Evolutionary conservation across 2,329 filamentous ascomycete genomes (phyloP).

Genomic region (Orbilia javanica): DNA sequence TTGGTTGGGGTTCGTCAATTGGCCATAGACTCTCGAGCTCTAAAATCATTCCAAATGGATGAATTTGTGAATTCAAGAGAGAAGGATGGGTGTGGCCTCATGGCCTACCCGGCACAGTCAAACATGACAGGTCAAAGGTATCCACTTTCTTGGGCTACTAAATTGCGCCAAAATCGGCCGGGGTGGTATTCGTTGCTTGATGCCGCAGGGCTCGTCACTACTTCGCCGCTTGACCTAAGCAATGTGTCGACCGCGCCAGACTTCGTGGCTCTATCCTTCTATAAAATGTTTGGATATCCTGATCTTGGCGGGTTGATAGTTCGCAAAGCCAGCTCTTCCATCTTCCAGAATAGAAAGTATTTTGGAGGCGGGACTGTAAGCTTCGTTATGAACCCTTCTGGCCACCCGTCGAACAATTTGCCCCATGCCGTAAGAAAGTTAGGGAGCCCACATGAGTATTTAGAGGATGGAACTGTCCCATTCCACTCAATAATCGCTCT

Average conservation of each 20-base stretch:
- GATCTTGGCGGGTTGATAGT: constrained; percentile 89
- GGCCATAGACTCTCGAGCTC: constrained; percentile 75
- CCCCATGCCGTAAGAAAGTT: constrained; percentile 83
- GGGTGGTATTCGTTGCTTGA: constrained; percentile 79
- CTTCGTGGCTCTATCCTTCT: constrained; percentile 88
- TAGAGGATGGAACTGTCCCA: constrained; percentile 92
- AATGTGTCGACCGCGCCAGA: constrained; percentile 76
- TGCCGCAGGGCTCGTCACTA: constrained; percentile 83
- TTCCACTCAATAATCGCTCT: constrained; percentile 91
- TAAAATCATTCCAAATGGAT: constrained; percentile 75
- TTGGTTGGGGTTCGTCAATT: constrained; percentile 79
- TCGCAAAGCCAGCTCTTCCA: constrained; percentile 66
- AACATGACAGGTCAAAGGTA: constrained; percentile 88
- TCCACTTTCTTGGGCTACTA: constrained; percentile 76
- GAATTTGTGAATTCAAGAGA: constrained; percentile 71
- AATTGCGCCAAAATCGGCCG: constrained; percentile 65
- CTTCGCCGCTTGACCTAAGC: constrained; percentile 79
- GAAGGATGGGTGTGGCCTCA: constrained; percentile 68
- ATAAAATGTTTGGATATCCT: constrained; percentile 98
- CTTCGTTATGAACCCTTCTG: constrained; percentile 76
- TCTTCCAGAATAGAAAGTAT: constrained; percentile 72
- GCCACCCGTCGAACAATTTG: constrained; percentile 72
- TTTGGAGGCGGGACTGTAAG: constrained; percentile 97
- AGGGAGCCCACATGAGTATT: constrained; percentile 78
- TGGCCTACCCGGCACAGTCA: constrained; percentile 91